Evolutionary conservation across 2,329 filamentous ascomycete species (phyloP).

Genomic region (Colletotrichum australisinense): DNA sequence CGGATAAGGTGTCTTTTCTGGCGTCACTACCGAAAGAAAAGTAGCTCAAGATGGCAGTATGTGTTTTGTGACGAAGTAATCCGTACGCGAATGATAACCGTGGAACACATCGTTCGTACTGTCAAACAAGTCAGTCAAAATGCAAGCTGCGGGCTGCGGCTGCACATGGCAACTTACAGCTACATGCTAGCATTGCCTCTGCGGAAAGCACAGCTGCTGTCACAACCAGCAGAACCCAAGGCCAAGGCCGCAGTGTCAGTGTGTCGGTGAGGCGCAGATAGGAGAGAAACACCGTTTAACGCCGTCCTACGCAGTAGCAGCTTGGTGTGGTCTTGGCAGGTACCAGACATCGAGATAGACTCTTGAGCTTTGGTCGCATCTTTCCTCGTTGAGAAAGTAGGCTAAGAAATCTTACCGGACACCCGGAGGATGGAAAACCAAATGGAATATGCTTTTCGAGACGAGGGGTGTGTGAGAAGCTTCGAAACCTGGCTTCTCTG

Average conservation of each 20-base stretch:
- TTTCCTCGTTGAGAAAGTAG: conserved; percentile 1
- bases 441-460: conserved; percentile 17
- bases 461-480: conserved; percentile 12
- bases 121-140: not conserved
- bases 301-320: conserved; percentile 29
- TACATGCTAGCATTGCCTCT: not conserved
- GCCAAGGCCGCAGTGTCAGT: conserved; percentile 25
- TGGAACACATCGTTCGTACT: not conserved
- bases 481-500: conserved; percentile 9
- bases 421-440: not conserved
- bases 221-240: not conserved
- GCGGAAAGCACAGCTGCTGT: not conserved
- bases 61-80: not conserved
- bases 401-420: conserved; percentile 15
- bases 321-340: conserved; percentile 20
- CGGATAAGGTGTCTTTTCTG: not conserved
- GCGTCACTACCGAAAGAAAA: not conserved
- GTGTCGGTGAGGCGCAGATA: conserved; percentile 27
- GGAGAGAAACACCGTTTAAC: conserved; percentile 12
- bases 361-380: conserved; percentile 10
- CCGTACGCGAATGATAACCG: not conserved
- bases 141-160: conserved; percentile 19
- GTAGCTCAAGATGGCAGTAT: conserved; percentile 1
- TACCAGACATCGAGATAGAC: not conserved
- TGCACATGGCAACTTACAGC: not conserved